phyloP scores from a whole-genome alignment of 208 protist species.

The Crithidia brevicula region DNA sequence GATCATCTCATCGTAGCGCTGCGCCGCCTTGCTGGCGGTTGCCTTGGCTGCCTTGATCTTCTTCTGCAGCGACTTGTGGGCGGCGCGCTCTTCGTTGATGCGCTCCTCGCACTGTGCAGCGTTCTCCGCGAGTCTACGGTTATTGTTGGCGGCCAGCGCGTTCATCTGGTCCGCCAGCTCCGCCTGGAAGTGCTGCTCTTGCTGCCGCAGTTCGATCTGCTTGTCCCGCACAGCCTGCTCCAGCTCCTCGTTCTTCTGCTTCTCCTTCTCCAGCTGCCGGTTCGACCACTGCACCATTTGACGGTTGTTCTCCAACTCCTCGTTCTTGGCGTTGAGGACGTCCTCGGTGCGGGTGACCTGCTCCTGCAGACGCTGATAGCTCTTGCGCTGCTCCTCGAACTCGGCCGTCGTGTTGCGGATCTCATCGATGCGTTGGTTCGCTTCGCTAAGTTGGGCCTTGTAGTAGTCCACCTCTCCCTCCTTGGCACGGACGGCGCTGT shows the following conservation, averaged over 20 bases:
- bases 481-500: slow-evolving; percentile 67
- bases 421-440: slow-evolving; percentile 66
- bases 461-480: slow-evolving; percentile 81
- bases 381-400: slow-evolving; percentile 80
- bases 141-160: slow-evolving; percentile 77
- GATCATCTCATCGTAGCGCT: slow-evolving; percentile 94
- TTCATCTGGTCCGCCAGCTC: slow-evolving; percentile 84
- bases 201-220: slow-evolving; percentile 80
- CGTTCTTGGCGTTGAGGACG: slow-evolving; percentile 72
- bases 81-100: slow-evolving; percentile 79
- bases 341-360: slow-evolving; percentile 77
- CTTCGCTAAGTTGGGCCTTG: slow-evolving; percentile 57
- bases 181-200: slow-evolving; percentile 70
- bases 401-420: slow-evolving; percentile 67
- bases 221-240: slow-evolving; percentile 70
- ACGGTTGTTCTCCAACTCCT: slow-evolving; percentile 82
- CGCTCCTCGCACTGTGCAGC: slow-evolving; percentile 79
- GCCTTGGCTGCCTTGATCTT: slow-evolving; percentile 88
- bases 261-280: slow-evolving; percentile 82
- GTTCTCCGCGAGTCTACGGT: slow-evolving; percentile 84
- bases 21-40: slow-evolving; percentile 77
- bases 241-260: slow-evolving; percentile 84
- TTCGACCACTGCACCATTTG: slow-evolving; percentile 91
- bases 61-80: slow-evolving; percentile 83
- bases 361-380: slow-evolving; percentile 83